Evolutionary conservation across 257 asterid genomes (phyloP).

Genomic region (Przewalskia tangutica): DNA sequence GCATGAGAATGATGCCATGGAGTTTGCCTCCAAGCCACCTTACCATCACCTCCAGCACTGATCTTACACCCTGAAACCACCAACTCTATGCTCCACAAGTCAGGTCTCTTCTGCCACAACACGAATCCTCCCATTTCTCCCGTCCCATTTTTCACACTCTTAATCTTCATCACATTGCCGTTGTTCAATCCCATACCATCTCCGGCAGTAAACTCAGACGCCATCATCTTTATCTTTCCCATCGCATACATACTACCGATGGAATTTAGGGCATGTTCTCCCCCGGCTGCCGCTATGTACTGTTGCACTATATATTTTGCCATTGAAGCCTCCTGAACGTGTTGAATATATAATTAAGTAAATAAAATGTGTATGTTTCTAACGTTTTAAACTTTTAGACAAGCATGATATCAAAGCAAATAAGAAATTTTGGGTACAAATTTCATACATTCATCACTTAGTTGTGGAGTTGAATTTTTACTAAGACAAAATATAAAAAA

Average conservation of each 20-base stretch:
- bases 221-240: constrained; percentile 26
- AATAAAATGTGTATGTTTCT: neutral
- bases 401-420: neutral
- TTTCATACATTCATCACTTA: too few species aligned
- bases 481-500: too few species aligned
- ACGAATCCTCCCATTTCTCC: neutral
- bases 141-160: neutral
- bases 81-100: neutral
- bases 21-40: neutral
- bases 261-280: constrained; percentile 19
- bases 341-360: neutral
- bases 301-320: constrained; percentile 1
- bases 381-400: neutral
- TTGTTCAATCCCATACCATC: constrained; percentile 9
- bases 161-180: neutral
- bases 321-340: neutral
- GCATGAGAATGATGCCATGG: constrained; percentile 11
- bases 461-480: too few species aligned
- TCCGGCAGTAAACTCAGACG: constrained; percentile 10
- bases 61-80: neutral
- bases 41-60: constrained; percentile 1
- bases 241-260: neutral
- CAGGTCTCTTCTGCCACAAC: neutral
- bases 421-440: neutral
- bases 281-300: constrained; percentile 29